phyloP scores from a whole-genome alignment of 352 stramenopile species.

The Globisporangium yorkense region DNA sequence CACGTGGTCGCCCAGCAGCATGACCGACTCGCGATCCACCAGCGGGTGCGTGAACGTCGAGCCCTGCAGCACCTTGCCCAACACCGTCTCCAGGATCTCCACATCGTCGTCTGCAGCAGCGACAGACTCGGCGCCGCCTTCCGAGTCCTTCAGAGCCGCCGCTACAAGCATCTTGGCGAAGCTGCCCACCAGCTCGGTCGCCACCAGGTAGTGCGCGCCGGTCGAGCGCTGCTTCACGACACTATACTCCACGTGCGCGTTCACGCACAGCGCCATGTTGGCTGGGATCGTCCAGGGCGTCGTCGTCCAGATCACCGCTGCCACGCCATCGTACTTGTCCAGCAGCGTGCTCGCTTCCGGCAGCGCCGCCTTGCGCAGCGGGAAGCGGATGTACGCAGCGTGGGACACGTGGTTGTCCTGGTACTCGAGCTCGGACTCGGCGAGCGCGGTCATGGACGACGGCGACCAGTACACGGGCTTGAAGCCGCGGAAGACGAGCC shows the following conservation, averaged over 20 bases:
- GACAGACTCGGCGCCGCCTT: not conserved
- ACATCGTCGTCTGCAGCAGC: conserved; percentile 13
- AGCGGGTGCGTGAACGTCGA: conserved; percentile 89
- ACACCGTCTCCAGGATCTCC: conserved; percentile 56
- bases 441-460: conserved; percentile 95
- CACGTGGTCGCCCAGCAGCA: conserved; percentile 96
- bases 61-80: conserved; percentile 44
- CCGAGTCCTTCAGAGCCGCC: not conserved
- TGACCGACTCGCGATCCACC: conserved; percentile 61
- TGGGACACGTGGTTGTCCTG: conserved; percentile 95
- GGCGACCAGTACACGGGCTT: conserved; percentile 99
- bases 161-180: conserved; percentile 25
- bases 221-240: conserved; percentile 57
- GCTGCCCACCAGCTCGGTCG: conserved; percentile 36
- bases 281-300: conserved; percentile 98
- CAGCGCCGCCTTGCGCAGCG: conserved; percentile 22
- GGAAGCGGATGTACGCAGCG: conserved; percentile 93
- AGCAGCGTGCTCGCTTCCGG: conserved; percentile 18
- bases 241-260: conserved; percentile 91
- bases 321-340: conserved; percentile 36
- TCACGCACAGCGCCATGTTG: conserved; percentile 97
- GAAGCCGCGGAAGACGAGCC: conserved; percentile 95
- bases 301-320: conserved; percentile 95
- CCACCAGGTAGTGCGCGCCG: conserved; percentile 58
- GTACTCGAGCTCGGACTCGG: conserved; percentile 98